Conservation (phyloP, 352 stramenopile genomes). For the Globisporangium cystogenes region DNA sequence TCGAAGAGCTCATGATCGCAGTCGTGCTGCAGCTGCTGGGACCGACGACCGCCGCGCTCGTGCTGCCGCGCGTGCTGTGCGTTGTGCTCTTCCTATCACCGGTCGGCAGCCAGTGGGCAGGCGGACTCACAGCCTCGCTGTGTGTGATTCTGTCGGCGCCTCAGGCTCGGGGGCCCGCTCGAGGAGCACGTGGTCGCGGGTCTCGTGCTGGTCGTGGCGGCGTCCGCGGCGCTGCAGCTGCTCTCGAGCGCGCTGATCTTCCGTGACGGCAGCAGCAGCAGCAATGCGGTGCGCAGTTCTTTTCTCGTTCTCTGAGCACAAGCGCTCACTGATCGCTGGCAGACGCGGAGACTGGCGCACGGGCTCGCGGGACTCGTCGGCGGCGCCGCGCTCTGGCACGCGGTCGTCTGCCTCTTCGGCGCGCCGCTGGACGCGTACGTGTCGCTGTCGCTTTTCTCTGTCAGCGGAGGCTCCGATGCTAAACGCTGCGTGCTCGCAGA, state of each 20-base stretch:
- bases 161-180: constrained; percentile 21
- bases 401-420: constrained; percentile 66
- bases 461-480: no score
- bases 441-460: no score
- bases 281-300: neutral
- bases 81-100: neutral
- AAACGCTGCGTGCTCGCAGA: constrained; percentile 17
- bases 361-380: constrained; percentile 27
- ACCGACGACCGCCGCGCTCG: constrained; percentile 10
- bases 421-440: constrained; percentile 59
- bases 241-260: constrained; percentile 25
- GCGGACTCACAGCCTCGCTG: neutral
- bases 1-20: neutral
- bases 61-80: constrained; percentile 23
- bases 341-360: constrained; percentile 10
- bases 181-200: constrained; percentile 42
- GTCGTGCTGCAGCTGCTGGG: constrained; percentile 18
- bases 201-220: constrained; percentile 31
- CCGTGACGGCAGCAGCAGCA: neutral
- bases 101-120: neutral
- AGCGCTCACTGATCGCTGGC: neutral
- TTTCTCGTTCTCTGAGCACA: no score
- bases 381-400: constrained; percentile 43
- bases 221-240: constrained; percentile 25
- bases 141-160: neutral